Conservation (phyloP, 345 rosid species). For the Acer yangbiense region DNA sequence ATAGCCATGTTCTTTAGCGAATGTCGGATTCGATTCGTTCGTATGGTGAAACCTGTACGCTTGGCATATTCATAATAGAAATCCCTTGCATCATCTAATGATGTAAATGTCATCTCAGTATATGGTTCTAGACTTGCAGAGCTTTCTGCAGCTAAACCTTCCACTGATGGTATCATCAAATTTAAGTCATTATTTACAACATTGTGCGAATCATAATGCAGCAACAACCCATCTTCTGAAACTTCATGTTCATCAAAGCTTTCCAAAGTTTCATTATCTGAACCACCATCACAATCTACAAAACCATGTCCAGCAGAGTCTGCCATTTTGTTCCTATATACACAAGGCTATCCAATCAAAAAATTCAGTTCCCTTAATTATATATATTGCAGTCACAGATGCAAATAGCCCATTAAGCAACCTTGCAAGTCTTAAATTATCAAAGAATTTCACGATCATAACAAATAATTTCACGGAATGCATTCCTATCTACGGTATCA, state of each 20-base stretch:
- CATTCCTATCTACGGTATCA: neutral
- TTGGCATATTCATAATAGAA: slow-evolving; percentile 46
- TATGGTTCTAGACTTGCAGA: slow-evolving; percentile 28
- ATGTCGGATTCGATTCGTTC: slow-evolving; percentile 44
- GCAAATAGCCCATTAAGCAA: neutral
- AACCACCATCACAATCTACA: slow-evolving; percentile 29
- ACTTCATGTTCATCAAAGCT: slow-evolving; percentile 27
- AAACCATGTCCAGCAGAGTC: slow-evolving; percentile 16
- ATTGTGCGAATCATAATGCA: slow-evolving; percentile 16
- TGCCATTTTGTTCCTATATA: slow-evolving; percentile 23
- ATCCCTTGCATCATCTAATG: slow-evolving; percentile 43
- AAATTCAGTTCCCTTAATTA: neutral
- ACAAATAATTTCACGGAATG: neutral
- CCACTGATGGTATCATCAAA: slow-evolving; percentile 22
- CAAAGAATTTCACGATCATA: too few relatives aligned
- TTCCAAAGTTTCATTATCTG: slow-evolving; percentile 31
- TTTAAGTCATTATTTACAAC: slow-evolving; percentile 16
- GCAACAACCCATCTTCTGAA: slow-evolving; percentile 17
- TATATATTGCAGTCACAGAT: slow-evolving; percentile 2
- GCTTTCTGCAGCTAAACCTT: slow-evolving; percentile 6
- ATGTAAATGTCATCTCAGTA: slow-evolving; percentile 36
- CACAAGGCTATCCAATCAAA: neutral
- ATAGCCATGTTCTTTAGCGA: slow-evolving; percentile 41
- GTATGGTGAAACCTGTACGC: slow-evolving; percentile 37
- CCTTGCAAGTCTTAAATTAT: neutral